Evolutionary conservation across 441 rosid species (phyloP).

Genomic region (Aleurites moluccanus): DNA sequence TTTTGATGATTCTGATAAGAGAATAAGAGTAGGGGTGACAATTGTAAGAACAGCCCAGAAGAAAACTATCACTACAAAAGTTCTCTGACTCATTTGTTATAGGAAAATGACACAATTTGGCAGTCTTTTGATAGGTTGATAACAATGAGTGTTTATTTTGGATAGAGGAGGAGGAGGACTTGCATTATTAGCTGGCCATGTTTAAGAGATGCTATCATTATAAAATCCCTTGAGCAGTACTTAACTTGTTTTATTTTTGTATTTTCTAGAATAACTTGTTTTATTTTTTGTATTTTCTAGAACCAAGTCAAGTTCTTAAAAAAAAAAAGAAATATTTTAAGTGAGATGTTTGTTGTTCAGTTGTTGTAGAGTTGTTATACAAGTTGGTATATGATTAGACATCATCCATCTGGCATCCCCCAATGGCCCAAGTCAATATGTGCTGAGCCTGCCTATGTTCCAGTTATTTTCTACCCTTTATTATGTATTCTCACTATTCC

Average conservation of each 20-base stretch:
- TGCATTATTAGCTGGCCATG: constrained; percentile 51
- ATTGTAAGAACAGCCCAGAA: constrained; percentile 87
- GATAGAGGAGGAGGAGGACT: not conserved
- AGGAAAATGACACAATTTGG: constrained; percentile 1
- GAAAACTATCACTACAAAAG: constrained; percentile 68
- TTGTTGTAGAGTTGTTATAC: constrained; percentile 51
- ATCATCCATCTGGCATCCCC: constrained; percentile 34
- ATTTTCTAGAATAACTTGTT: no score
- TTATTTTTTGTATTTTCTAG: no score
- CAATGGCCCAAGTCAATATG: constrained; percentile 26
- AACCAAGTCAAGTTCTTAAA: constrained; percentile 15
- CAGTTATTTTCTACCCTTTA: not conserved
- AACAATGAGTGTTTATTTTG: not conserved
- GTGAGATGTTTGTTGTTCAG: constrained; percentile 32
- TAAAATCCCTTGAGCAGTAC: constrained; percentile 5
- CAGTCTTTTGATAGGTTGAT: not conserved
- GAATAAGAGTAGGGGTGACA: constrained; percentile 77
- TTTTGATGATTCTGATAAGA: constrained; percentile 68
- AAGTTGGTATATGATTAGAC: constrained; percentile 34
- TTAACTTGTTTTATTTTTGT: constrained; percentile 21
- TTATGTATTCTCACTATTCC: not conserved
- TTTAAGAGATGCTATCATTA: constrained; percentile 31
- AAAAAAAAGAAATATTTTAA: not conserved
- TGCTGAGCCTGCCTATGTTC: not conserved
- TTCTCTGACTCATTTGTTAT: constrained; percentile 65